Evolutionary conservation across 208 protist genomes (phyloP).

Genomic region (Crithidia thermophila): DNA sequence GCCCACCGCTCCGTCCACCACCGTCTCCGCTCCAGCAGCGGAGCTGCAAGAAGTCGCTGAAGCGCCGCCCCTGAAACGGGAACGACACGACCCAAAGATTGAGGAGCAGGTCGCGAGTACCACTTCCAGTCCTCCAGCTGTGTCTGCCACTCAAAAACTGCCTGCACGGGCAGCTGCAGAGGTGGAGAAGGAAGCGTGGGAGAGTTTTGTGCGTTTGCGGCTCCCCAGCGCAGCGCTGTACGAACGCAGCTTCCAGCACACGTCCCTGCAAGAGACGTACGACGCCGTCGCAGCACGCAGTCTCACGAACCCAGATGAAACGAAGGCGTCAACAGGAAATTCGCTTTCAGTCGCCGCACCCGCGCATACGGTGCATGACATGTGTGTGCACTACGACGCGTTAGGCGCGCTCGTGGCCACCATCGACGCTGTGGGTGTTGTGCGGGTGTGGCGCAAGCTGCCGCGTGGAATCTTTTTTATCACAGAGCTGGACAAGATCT

Average conservation of each 20-base stretch:
- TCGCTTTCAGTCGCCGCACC: not conserved
- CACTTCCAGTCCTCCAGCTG: not conserved
- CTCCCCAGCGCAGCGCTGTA: conserved; percentile 54
- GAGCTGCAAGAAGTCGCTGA: not conserved
- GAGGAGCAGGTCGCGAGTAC: conserved; percentile 5
- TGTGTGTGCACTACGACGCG: conserved; percentile 48
- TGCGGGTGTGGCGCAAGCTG: conserved; percentile 77
- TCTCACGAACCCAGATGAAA: too few species aligned
- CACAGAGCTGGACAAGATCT: conserved; percentile 51
- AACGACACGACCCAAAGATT: conserved; percentile 12
- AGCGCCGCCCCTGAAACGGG: conserved; percentile 8
- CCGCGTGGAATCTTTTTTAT: conserved; percentile 67
- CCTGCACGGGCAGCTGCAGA: too few species aligned
- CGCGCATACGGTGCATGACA: conserved; percentile 39
- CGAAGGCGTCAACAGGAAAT: not conserved
- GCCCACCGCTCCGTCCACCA: not conserved
- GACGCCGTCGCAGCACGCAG: conserved; percentile 11
- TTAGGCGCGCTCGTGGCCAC: conserved; percentile 57
- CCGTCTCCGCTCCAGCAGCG: not conserved
- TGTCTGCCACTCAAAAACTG: too few species aligned
- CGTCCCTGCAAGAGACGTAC: conserved; percentile 29
- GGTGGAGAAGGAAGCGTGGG: conserved; percentile 15
- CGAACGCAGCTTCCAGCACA: conserved; percentile 73
- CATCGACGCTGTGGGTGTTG: conserved; percentile 47
- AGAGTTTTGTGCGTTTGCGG: conserved; percentile 25